phyloP scores from a whole-genome alignment of 2,329 filamentous ascomycete genomes.

The Colletotrichum destructivum region DNA sequence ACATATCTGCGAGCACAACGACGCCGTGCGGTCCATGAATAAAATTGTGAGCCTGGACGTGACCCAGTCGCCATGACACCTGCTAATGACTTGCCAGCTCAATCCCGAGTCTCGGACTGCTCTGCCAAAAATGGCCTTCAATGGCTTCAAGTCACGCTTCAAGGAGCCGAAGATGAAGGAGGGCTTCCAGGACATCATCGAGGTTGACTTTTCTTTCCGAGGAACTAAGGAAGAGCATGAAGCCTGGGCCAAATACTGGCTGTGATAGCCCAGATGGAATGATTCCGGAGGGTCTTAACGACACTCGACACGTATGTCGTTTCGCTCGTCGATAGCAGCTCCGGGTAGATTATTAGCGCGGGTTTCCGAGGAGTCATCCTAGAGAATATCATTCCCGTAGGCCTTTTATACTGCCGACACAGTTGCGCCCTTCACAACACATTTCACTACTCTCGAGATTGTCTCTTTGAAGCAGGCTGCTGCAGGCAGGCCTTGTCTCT shows the following conservation, averaged over 20 bases:
- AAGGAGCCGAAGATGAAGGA: constrained; percentile 80
- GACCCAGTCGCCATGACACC: not conserved
- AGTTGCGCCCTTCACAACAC: too few relatives aligned
- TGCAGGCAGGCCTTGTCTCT: too few relatives aligned
- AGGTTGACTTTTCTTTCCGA: constrained; percentile 82
- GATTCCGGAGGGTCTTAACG: not conserved
- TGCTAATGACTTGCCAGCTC: constrained; percentile 60
- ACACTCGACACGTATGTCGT: not conserved
- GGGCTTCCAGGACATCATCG: constrained; percentile 86
- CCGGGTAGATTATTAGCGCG: not conserved
- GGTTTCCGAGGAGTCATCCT: not conserved
- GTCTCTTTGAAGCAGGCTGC: too few relatives aligned
- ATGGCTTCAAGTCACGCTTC: constrained; percentile 80
- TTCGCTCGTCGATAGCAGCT: not conserved
- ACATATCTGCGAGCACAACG: constrained; percentile 86
- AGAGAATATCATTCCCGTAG: too few relatives aligned
- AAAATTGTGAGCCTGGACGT: constrained; percentile 49
- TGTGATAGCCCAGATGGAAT: constrained; percentile 55
- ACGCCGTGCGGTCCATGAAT: constrained; percentile 83
- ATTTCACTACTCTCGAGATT: too few relatives aligned
- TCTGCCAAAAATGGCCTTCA: constrained; percentile 86
- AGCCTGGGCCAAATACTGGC: constrained; percentile 86
- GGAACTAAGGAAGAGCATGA: constrained; percentile 78
- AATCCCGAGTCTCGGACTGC: constrained; percentile 86
- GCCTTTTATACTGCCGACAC: not conserved